Evolutionary conservation across 345 rosid genomes (phyloP).

Genomic region (Dimocarpus longan): DNA sequence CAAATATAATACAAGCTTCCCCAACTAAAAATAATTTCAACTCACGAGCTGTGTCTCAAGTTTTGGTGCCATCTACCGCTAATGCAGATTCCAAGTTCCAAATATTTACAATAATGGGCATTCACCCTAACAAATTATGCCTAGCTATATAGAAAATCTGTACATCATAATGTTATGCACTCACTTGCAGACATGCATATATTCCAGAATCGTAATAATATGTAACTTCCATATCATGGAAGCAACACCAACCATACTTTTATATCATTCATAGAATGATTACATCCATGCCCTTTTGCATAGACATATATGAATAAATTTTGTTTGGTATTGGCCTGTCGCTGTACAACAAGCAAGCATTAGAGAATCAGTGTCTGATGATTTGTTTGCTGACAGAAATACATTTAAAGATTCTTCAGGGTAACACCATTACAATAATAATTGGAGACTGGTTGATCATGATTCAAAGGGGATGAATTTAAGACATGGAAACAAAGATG

Average conservation of each 20-base stretch:
- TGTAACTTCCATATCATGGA: conserved; percentile 4
- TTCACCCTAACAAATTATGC: neutral
- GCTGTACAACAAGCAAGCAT: neutral
- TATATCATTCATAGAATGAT: neutral
- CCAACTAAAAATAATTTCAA: neutral
- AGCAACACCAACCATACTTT: neutral
- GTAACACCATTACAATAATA: neutral
- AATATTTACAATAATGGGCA: neutral
- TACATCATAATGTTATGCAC: neutral
- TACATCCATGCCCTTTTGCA: neutral
- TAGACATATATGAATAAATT: neutral
- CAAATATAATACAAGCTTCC: neutral
- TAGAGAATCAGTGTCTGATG: neutral
- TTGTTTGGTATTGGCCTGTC: neutral
- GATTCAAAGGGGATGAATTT: neutral
- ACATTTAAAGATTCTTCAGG: no score
- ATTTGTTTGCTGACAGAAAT: no score
- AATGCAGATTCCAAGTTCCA: conserved; percentile 19
- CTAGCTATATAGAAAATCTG: no score
- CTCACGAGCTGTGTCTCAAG: conserved; percentile 18
- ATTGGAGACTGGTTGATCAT: neutral
- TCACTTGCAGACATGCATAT: neutral
- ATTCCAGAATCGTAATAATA: conserved; percentile 5
- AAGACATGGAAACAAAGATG: neutral
- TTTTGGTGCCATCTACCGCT: conserved; percentile 26